Percentiles rank a stretch among this genome's conserved stretches.
Conservation (phyloP, 257 asterid genomes). For the Jacaranda mimosifolia region DNA sequence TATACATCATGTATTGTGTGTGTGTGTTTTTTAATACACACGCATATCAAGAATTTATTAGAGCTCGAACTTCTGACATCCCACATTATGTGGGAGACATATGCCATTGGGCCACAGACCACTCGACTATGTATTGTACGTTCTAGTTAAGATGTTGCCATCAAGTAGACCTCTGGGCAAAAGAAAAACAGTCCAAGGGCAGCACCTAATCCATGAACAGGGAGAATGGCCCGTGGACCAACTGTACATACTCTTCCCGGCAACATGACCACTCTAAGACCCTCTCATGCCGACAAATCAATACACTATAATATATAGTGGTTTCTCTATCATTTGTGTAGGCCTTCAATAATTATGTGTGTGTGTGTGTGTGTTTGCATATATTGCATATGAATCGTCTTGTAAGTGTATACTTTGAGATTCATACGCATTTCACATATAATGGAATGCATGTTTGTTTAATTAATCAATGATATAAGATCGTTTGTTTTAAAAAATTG, state of each 20-base stretch:
- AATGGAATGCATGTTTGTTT: background rate
- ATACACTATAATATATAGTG: too few species aligned
- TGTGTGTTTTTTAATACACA: too few species aligned
- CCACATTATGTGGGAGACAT: too few species aligned
- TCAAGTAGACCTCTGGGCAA: slow-evolving; percentile 17
- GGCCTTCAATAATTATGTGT: too few species aligned
- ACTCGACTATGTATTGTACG: too few species aligned
- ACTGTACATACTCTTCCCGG: slow-evolving; percentile 38
- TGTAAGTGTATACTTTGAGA: background rate
- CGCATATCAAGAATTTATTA: too few species aligned
- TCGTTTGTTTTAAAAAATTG: background rate
- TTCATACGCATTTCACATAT: background rate
- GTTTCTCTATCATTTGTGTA: too few species aligned
- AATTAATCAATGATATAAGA: background rate
- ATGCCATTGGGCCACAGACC: too few species aligned
- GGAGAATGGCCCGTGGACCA: slow-evolving; percentile 40
- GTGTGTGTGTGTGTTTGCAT: too few species aligned
- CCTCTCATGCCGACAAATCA: slow-evolving; percentile 51
- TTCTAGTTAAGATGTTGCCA: slow-evolving; percentile 24
- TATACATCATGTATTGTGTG: too few species aligned
- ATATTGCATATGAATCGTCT: too few species aligned
- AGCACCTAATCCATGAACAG: slow-evolving; percentile 43
- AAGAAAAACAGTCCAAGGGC: slow-evolving; percentile 37
- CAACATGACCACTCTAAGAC: slow-evolving; percentile 36
- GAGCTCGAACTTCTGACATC: too few species aligned